Percentiles rank a stretch among this genome's conserved stretches.
phyloP scores from a whole-genome alignment of 371 early-diverging fungal species.

The Syncephalastrum sp. region DNA sequence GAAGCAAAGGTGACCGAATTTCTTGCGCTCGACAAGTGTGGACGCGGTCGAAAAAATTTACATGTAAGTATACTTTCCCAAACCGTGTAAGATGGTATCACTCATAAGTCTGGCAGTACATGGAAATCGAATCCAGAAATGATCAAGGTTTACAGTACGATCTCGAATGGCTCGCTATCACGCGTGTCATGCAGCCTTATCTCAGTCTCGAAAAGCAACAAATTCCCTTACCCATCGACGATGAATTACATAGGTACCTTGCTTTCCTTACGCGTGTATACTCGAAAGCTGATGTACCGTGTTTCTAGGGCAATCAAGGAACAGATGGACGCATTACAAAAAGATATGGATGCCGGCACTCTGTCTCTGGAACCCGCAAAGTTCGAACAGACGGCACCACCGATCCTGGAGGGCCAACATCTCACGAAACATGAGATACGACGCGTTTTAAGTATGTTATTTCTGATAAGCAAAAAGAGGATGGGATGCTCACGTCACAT shows the following conservation, averaged over 20 bases:
- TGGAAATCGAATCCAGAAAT: constrained; percentile 3
- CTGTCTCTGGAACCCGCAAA: constrained; percentile 67
- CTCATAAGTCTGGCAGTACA: no score
- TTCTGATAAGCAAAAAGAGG: not conserved
- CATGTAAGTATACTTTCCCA: no score
- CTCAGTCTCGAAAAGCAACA: constrained; percentile 39
- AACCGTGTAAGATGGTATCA: no score
- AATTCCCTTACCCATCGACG: constrained; percentile 44
- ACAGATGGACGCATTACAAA: constrained; percentile 24
- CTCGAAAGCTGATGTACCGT: not conserved
- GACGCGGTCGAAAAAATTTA: not conserved
- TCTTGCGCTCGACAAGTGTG: constrained; percentile 69
- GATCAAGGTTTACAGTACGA: constrained; percentile 63
- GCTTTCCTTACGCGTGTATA: not conserved
- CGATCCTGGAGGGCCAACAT: constrained; percentile 23
- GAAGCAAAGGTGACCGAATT: constrained; percentile 47
- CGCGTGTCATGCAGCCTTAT: constrained; percentile 58
- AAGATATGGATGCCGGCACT: constrained; percentile 17
- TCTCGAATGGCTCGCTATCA: constrained; percentile 85
- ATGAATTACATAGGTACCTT: constrained; percentile 38
- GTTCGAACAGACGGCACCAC: constrained; percentile 54
- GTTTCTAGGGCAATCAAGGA: constrained; percentile 21
- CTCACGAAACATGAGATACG: constrained; percentile 17
- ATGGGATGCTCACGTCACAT: not conserved
- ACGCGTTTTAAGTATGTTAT: constrained; percentile 21